Percentiles rank a stretch among this genome's conserved stretches.
phyloP scores from a whole-genome alignment of 2,329 filamentous ascomycete genomes.

The Diaporthe humulicola region DNA sequence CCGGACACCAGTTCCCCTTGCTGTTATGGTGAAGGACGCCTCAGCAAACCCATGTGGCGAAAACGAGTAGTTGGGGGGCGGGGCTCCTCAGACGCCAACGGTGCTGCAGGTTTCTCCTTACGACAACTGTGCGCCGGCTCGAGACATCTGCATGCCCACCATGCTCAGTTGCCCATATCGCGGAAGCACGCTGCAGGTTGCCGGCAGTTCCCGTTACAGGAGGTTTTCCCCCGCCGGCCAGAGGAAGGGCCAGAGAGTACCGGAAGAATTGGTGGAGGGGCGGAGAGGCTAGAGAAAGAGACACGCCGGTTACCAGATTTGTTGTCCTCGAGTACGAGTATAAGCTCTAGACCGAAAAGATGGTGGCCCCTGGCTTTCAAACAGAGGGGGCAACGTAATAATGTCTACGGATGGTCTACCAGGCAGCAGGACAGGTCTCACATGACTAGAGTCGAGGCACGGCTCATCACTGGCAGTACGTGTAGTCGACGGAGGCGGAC shows the following conservation, averaged over 20 bases:
- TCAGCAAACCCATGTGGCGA: background rate
- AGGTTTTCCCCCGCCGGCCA: background rate
- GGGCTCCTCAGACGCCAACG: background rate
- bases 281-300: background rate
- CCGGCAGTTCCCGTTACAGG: conserved; percentile 32
- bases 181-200: conserved; percentile 31
- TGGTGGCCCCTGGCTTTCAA: background rate
- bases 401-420: too few relatives aligned
- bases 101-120: conserved; percentile 20
- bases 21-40: background rate
- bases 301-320: too few relatives aligned
- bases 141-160: conserved; percentile 34
- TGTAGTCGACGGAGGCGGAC: background rate
- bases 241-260: background rate
- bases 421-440: background rate
- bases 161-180: background rate
- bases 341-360: background rate
- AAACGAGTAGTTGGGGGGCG: background rate
- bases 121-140: conserved; percentile 9
- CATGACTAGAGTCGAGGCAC: background rate
- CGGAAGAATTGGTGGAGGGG: background rate
- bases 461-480: background rate
- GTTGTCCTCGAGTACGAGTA: conserved; percentile 11
- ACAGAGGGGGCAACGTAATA: background rate
- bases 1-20: background rate